Base-by-base conservation (phyloP, 257 asterid genomes). In the Coffea eugenioides region DNA sequence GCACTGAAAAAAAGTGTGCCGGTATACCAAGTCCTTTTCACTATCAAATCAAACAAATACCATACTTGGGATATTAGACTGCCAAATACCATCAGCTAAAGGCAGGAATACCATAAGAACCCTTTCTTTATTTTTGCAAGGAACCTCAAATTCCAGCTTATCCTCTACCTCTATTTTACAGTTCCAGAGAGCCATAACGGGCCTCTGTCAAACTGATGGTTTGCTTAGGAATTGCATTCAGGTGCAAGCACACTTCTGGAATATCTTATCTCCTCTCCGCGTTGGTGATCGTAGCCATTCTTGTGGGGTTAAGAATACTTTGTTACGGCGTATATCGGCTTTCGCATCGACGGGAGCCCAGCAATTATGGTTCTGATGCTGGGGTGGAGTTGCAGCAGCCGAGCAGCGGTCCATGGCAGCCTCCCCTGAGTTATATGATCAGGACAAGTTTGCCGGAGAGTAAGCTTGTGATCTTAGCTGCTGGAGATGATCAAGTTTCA, bases 161-260 rank as follows among this genome's bases (percentile, higher is more conserved):
- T 59, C 66, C 31, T 59, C 21, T 59, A 21, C 31, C 45, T 2
- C 39, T 34, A 23, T 21, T 48, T 8, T 8, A 6, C 67, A 73
- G 70, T 62, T 65, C 8, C 15, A n/a, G 36, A 49, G 5, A 51
- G 49, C n/a, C 62, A 56, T 13, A 52, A 39, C 43, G 4, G 43
- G 43, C 43, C 16, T 12, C 66, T 59, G 12, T 59, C 66, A 59
- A 10, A 71, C 18, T 3, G 78, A 90, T 89, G 95, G 89, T 81
- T 39, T 89, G 92, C 77, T 71, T 90, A 2, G 89, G 95, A 67
- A 21, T 89, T 76, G 46, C 87, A 76, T 86, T 90, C 45, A 87
- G 90, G 45, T 90, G 95, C 90, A 81, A 56, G 73, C 90, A 87
- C 82, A 69, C 84, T 73, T 83, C 93, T 5, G 79, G 73, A 0